These are phyloP conservation scores for Citrullus mucosospermus DNA, from an alignment of 306 rosid genomes.

Conservation along the genomic window DNA sequence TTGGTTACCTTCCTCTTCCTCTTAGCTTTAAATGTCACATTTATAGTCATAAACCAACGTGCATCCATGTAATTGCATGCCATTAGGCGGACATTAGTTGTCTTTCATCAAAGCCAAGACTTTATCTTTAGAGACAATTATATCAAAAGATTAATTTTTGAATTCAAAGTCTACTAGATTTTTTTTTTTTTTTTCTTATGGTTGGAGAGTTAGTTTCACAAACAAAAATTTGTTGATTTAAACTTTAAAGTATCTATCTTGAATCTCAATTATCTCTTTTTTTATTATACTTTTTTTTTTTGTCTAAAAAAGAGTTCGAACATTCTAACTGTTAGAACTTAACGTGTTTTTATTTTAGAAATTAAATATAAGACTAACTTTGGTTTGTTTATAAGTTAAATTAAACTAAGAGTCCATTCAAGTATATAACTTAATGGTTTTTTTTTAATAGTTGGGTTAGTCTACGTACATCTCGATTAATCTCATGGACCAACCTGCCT, in stretches of 20 bases:
- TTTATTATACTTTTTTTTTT: neutral
- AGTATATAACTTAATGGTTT: no score
- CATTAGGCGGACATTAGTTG: neutral
- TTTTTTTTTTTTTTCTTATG: neutral
- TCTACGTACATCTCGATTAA: no score
- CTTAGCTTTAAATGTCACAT: constrained; percentile 1
- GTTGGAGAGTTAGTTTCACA: neutral
- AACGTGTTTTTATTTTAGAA: no score
- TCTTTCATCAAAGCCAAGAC: neutral
- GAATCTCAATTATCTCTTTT: neutral
- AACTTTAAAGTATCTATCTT: neutral
- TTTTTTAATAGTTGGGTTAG: no score
- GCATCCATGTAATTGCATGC: constrained; percentile 1
- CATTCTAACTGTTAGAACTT: no score
- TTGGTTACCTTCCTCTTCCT: neutral
- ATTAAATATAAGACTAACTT: no score
- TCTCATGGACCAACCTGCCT: no score
- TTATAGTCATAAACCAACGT: neutral
- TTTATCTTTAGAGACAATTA: neutral
- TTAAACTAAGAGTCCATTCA: no score
- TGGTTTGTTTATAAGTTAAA: no score
- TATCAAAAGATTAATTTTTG: neutral
- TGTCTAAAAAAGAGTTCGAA: no score
- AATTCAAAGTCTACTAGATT: neutral
- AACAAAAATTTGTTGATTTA: neutral